phyloP scores from a whole-genome alignment of 768 basidiomycete genomes.

The Cantharellus anzutake region DNA sequence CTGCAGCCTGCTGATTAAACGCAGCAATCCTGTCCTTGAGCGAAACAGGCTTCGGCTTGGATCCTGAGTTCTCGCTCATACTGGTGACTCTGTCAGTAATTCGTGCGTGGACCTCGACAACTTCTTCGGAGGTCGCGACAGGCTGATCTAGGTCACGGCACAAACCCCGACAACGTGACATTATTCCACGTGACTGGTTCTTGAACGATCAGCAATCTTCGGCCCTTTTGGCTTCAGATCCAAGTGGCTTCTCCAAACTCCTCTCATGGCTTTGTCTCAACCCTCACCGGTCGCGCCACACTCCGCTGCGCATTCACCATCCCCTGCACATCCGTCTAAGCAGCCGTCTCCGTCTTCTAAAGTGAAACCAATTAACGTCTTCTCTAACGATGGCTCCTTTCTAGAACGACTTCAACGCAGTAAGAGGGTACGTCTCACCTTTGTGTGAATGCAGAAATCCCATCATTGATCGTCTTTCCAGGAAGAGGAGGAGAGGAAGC shows the following conservation, averaged over 20 bases:
- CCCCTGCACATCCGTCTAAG: constrained; percentile 9
- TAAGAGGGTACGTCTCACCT: constrained; percentile 25
- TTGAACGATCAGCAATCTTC: too few species aligned
- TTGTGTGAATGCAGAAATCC: neutral
- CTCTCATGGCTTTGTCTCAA: too few species aligned
- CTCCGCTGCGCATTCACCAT: neutral
- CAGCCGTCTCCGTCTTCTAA: constrained; percentile 19
- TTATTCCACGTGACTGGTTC: too few species aligned
- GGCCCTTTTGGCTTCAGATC: too few species aligned
- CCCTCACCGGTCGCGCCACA: too few species aligned
- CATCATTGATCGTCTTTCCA: constrained; percentile 10
- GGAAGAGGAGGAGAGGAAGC: constrained; percentile 42
- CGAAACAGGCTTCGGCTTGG: constrained; percentile 26
- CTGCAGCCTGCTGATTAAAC: constrained; percentile 48
- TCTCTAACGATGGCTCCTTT: constrained; percentile 53
- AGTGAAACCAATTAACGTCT: constrained; percentile 31
- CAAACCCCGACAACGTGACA: too few species aligned
- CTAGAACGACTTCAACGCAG: constrained; percentile 40
- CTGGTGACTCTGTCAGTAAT: too few species aligned
- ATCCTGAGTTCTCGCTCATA: neutral
- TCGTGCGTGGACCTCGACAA: too few species aligned
- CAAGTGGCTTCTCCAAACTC: too few species aligned
- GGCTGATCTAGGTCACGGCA: too few species aligned
- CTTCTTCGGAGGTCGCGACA: too few species aligned
- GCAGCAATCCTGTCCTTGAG: constrained; percentile 78